phyloP scores from a whole-genome alignment of 1,284 basidiomycete species.

The Mycena sp. region DNA sequence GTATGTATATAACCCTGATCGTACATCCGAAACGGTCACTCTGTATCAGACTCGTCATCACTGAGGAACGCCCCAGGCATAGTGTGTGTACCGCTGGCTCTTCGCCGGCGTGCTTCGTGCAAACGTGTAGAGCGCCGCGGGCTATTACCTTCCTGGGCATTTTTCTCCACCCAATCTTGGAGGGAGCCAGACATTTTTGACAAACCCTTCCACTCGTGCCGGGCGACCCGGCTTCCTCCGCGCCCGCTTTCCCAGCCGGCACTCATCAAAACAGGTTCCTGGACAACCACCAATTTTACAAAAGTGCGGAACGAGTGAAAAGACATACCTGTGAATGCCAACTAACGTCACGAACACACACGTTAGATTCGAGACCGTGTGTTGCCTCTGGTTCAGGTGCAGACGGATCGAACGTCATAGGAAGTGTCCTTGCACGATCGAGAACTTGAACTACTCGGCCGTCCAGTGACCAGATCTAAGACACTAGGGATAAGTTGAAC shows the following conservation, averaged over 20 bases:
- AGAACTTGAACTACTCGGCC: slow-evolving; percentile 86
- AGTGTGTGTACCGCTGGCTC: not conserved
- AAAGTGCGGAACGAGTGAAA: slow-evolving; percentile 61
- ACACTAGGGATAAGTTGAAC: slow-evolving; percentile 39
- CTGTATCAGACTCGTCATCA: slow-evolving; percentile 7
- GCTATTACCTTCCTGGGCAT: not conserved
- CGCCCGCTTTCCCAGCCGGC: slow-evolving; percentile 84
- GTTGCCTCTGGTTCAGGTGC: slow-evolving; percentile 54
- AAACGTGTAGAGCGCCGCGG: slow-evolving; percentile 17
- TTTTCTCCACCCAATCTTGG: slow-evolving; percentile 80
- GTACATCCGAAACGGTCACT: not conserved
- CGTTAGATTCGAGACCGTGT: slow-evolving; percentile 41
- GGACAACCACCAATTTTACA: slow-evolving; percentile 45
- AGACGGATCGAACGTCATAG: slow-evolving; percentile 75
- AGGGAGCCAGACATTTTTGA: slow-evolving; percentile 73
- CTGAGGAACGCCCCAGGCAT: slow-evolving; percentile 23
- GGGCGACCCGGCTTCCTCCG: slow-evolving; percentile 79
- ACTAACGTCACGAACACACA: slow-evolving; percentile 91
- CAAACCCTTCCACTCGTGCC: slow-evolving; percentile 95
- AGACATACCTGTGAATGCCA: slow-evolving; percentile 79
- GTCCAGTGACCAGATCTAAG: slow-evolving; percentile 94
- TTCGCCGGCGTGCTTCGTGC: slow-evolving; percentile 52
- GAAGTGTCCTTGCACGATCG: slow-evolving; percentile 81
- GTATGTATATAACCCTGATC: too few relatives aligned
- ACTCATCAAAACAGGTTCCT: slow-evolving; percentile 92